Conservation (phyloP, 2,329 filamentous ascomycete genomes). For the Iodosphaeria phyllophila region DNA sequence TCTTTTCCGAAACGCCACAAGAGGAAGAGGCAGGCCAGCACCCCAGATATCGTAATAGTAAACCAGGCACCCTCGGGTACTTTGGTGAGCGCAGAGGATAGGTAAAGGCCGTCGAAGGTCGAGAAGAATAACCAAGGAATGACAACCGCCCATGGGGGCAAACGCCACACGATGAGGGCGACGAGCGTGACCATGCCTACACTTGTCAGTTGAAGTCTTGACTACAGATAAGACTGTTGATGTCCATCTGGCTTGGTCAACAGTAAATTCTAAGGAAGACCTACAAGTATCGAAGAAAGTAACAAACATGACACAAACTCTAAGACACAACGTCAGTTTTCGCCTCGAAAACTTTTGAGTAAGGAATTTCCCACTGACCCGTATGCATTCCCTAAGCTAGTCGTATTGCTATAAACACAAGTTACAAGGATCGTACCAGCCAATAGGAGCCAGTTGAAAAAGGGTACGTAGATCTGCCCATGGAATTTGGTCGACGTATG, state of each 20-base stretch:
- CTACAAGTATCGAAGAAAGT: slow-evolving; percentile 64
- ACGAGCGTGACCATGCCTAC: slow-evolving; percentile 56
- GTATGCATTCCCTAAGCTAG: slow-evolving; percentile 53
- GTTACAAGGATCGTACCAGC: slow-evolving; percentile 58
- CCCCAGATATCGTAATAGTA: slow-evolving; percentile 43
- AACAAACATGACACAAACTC: slow-evolving; percentile 60
- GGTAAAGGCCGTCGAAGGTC: slow-evolving; percentile 48
- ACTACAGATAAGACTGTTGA: no score
- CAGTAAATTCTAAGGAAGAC: no score
- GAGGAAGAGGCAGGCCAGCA: slow-evolving; percentile 47
- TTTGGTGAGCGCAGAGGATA: slow-evolving; percentile 52
- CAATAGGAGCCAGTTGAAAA: slow-evolving; percentile 64
- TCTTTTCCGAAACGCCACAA: slow-evolving; percentile 70
- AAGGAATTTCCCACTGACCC: slow-evolving; percentile 20
- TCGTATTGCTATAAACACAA: slow-evolving; percentile 46
- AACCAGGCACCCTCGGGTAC: slow-evolving; percentile 67
- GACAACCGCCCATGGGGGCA: slow-evolving; percentile 39
- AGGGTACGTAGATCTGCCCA: slow-evolving; percentile 58
- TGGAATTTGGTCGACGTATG: slow-evolving; percentile 54
- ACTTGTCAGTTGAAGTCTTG: no score
- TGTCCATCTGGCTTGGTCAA: no score
- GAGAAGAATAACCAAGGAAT: slow-evolving; percentile 44
- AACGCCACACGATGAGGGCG: slow-evolving; percentile 53
- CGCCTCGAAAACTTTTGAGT: no score
- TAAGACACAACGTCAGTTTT: slow-evolving; percentile 4